Evolutionary conservation across 2,329 filamentous ascomycete genomes (phyloP).

Genomic region (Cytospora mali): DNA sequence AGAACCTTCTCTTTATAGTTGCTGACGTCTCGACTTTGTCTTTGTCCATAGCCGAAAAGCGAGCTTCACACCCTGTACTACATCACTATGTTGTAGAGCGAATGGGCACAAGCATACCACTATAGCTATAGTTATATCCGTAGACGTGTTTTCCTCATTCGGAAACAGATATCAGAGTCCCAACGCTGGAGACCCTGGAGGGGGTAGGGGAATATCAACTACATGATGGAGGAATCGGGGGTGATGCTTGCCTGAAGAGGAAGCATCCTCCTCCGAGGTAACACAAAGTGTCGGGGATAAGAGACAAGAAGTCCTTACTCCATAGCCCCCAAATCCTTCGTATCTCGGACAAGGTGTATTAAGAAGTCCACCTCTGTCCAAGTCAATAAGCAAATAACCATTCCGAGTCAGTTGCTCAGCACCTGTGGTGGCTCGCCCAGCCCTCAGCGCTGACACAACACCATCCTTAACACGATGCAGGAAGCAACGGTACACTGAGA

Average conservation of each 20-base stretch:
- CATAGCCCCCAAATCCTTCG: background rate
- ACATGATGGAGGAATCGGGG: no score
- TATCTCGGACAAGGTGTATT: slow-evolving; percentile 8
- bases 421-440: no score
- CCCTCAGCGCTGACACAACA: background rate
- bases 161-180: no score
- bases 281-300: slow-evolving; percentile 3
- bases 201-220: no score
- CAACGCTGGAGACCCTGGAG: no score
- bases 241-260: background rate
- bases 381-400: no score
- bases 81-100: background rate
- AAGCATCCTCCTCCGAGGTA: background rate
- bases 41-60: no score
- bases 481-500: background rate
- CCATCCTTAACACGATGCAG: background rate
- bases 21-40: no score
- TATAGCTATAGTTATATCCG: no score
- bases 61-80: background rate
- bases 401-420: no score
- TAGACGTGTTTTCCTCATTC: no score
- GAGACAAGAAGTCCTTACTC: background rate
- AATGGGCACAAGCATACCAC: background rate
- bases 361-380: background rate
- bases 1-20: background rate